phyloP scores from a whole-genome alignment of 768 basidiomycete genomes.

The Porphyrellus cyaneotinctus region DNA sequence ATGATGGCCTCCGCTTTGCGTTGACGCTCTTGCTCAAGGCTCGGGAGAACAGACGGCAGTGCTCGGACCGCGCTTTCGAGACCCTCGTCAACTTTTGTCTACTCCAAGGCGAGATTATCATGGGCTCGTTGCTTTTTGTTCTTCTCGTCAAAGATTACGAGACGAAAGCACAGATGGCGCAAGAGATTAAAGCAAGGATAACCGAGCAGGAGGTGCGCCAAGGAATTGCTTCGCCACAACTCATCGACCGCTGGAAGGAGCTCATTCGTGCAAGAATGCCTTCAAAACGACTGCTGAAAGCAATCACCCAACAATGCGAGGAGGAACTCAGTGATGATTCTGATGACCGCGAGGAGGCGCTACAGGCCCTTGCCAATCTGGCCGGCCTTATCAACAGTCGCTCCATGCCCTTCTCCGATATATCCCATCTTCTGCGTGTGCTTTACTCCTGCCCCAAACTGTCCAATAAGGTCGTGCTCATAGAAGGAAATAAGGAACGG shows the following conservation, averaged over 20 bases:
- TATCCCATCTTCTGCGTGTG: constrained; percentile 43
- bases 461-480: constrained; percentile 38
- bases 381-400: constrained; percentile 48
- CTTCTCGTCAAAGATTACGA: constrained; percentile 64
- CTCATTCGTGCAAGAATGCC: constrained; percentile 15
- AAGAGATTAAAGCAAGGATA: constrained; percentile 22
- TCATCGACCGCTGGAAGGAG: constrained; percentile 21
- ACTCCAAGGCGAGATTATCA: constrained; percentile 73
- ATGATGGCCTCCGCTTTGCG: constrained; percentile 46
- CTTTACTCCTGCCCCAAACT: constrained; percentile 46
- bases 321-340: constrained; percentile 29
- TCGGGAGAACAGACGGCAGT: constrained; percentile 49
- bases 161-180: constrained; percentile 30
- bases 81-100: constrained; percentile 60
- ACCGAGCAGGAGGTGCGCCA: constrained; percentile 15
- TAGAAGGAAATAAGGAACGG: constrained; percentile 18
- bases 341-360: constrained; percentile 30
- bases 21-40: constrained; percentile 51
- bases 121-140: constrained; percentile 69
- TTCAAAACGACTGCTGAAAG: constrained; percentile 30
- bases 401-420: constrained; percentile 41
- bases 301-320: constrained; percentile 31
- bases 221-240: constrained; percentile 11
- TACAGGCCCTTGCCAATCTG: constrained; percentile 63
- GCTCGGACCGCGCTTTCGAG: constrained; percentile 58